A percentile compares a stretch with the other conserved stretches of the same genome.
Evolutionary conservation across 176 grass and related monocot species (phyloP).

Genomic region (Carex littledalei): DNA sequence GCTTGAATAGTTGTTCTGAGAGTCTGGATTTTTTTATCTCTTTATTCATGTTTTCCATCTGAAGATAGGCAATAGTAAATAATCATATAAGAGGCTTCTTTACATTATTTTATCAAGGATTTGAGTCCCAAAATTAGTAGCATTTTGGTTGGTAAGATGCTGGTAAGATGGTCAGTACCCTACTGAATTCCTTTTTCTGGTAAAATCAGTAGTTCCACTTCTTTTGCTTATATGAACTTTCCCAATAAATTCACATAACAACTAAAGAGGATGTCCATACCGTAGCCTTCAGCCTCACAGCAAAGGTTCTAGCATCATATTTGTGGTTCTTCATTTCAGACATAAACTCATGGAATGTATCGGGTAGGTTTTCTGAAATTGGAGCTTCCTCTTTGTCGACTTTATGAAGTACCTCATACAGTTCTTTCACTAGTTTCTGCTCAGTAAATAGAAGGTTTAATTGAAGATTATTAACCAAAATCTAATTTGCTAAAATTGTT

Average conservation of each 20-base stretch:
- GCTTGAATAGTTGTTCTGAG: slow-evolving; percentile 79
- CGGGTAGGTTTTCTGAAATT: slow-evolving; percentile 44
- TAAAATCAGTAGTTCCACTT: slow-evolving; percentile 55
- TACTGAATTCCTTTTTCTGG: slow-evolving; percentile 53
- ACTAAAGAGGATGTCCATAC: slow-evolving; percentile 36
- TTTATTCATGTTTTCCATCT: slow-evolving; percentile 96
- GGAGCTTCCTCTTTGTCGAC: slow-evolving; percentile 63
- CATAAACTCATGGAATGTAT: slow-evolving; percentile 90
- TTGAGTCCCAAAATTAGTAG: slow-evolving; percentile 4
- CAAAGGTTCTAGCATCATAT: slow-evolving; percentile 77
- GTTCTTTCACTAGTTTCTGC: slow-evolving; percentile 76
- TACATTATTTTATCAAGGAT: not conserved
- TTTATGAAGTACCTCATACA: slow-evolving; percentile 74
- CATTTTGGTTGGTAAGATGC: slow-evolving; percentile 21
- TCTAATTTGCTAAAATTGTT: slow-evolving; percentile 18
- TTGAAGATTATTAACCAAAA: slow-evolving; percentile 4
- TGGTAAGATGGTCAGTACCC: slow-evolving; percentile 20
- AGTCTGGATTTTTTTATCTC: slow-evolving; percentile 70
- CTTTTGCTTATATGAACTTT: slow-evolving; percentile 35
- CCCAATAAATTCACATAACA: not conserved
- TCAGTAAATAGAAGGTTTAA: slow-evolving; percentile 2
- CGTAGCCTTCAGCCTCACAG: slow-evolving; percentile 67
- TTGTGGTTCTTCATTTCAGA: slow-evolving; percentile 66
- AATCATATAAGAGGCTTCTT: not conserved
- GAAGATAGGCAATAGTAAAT: slow-evolving; percentile 19